Evolutionary conservation across 495 filamentous ascomycete genomes (phyloP), one percentile per base, ranked within the genome.

Genomic region (Podospora tetraspora): DNA sequence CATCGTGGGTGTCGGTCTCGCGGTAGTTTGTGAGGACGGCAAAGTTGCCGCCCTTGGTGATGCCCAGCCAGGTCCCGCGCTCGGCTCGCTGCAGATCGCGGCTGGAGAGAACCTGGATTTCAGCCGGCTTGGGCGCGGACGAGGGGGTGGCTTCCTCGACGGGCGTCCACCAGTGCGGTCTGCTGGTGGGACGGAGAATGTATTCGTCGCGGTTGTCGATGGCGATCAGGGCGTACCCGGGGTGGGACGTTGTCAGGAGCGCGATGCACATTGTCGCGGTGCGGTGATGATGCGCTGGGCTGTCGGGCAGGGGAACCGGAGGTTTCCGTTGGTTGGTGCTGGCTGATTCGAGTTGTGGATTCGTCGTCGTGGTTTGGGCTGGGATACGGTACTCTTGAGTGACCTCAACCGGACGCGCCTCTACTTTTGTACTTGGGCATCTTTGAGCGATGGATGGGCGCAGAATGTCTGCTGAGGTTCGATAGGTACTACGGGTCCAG

Each of bases 171-270:
- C 91, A 97, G 70, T 89, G 83, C 67, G 90, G 92, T 25, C 86
- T 82, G 61, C 89, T 89, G 19, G 95, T 99, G 62, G 95, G 93
- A 23, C 95, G 92, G 60, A 87, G 85, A 63, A 99, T 90, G 79
- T 90, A 98, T 83, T 98, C 94, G 88, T 99, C 95, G 75, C 95
- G 86, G 76, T 99, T 99, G 80, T 93, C 90, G 76, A 97, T 83
- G 62, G 96, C 83, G 72, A 99, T 93, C 62, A 98, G 82, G 13
- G 93, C 86, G 79, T 97, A 99, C 63, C 86, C 80, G 10, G 96
- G 96, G 77, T 99, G 95, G 34, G 91, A 87, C 4, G 94, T 97
- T 52, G 96, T 93, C 59, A 96, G 76, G 30, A 98, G 82, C 59
- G 90, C 90, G 78, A 99, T 98, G 78, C 96, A 99, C 95, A 98